Evolutionary conservation across 768 basidiomycete genomes (phyloP).

Genomic region (Suillus brevipes): DNA sequence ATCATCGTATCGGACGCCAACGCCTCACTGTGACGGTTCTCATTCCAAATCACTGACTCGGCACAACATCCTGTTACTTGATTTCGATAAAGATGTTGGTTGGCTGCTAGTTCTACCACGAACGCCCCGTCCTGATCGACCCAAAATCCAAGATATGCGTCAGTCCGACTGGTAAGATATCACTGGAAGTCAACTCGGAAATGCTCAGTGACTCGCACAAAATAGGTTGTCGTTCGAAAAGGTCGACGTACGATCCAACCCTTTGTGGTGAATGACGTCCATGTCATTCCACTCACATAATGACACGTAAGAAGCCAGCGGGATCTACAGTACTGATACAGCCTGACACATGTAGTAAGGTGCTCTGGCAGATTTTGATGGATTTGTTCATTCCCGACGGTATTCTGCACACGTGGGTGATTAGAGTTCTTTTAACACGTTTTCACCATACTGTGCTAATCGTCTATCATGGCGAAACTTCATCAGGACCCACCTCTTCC

Average conservation of each 20-base stretch:
- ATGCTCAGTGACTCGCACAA: background rate
- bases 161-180: background rate
- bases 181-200: background rate
- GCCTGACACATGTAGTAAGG: background rate
- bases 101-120: background rate
- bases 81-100: background rate
- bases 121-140: background rate
- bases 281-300: background rate
- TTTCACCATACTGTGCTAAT: background rate
- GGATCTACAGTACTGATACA: background rate
- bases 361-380: background rate
- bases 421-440: background rate
- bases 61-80: background rate
- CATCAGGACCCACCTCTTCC: background rate
- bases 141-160: too few relatives aligned
- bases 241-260: background rate
- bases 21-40: background rate
- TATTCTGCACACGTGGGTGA: background rate
- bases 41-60: background rate
- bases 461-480: background rate
- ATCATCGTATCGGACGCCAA: too few relatives aligned
- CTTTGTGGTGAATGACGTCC: background rate
- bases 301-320: background rate
- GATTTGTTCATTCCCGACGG: too few relatives aligned
- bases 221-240: background rate